Evolutionary conservation across 2,329 filamentous ascomycete genomes (phyloP), one percentile per base, ranked within the genome.

Genomic region (Pestalotiopsis sp.): DNA sequence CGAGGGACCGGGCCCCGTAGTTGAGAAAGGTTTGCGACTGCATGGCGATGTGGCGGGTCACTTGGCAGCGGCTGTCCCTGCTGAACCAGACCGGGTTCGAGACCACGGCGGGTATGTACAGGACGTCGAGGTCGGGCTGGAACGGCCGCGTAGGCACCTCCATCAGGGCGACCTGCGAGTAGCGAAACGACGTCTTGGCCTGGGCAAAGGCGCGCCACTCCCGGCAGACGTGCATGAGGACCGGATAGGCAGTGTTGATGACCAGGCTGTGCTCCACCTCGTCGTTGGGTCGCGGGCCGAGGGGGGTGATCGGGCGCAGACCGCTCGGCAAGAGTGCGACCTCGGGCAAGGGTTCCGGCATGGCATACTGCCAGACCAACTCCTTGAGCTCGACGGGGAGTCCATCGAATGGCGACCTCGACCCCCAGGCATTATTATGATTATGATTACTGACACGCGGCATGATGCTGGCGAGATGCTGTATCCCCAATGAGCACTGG

Each of bases 191-290:
- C 25, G 68, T 68, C 2, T 13, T 64, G 4, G 66, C 68, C 25
- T 31, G 36, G 31, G 71, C 71, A 17, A 69, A 17, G 2, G 58
- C 70, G 12, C 72, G 72, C 3, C 71, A 71, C 67, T 73, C 72
- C 41, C 64, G 69, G 31, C 71, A 73, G 9, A 71, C 69, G 63
- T 73, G 71, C 72, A 74, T 73, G 4, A 71, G 63, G 1, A 66
- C 67, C 14, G 72, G 70, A 66, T 71, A 74, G 14, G 60, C 60
- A 17, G 70, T 74, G 52, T 73, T 68, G n/a, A 74, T 71, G 56
- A 74, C 60, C 13, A 73, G 4, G 17, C 38, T n/a, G 5, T 25
- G 14, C 38, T 20, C 63, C 13, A 49, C 45, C 7, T 17, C 20
- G 62, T 68, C 67, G 4, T 65, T 39, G 14, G 20, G n/a, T 14